Conservation (phyloP, 441 rosid species). For the Dalechampia spathulata region DNA sequence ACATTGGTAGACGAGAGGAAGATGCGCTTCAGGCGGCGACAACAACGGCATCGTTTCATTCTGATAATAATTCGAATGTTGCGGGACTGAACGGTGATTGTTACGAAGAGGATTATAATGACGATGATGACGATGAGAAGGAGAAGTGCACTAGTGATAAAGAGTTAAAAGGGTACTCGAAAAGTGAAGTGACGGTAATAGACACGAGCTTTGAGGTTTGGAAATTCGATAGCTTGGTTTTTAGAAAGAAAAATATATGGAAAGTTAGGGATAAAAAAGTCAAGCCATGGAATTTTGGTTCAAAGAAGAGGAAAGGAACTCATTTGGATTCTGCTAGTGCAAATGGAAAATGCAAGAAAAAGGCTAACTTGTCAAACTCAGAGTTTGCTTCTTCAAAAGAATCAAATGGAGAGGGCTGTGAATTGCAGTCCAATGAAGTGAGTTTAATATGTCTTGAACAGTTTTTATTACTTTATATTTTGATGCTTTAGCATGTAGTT, state of each 20-base stretch:
- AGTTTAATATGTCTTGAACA: conserved; percentile 9
- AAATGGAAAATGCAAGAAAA: conserved; percentile 34
- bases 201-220: conserved; percentile 74
- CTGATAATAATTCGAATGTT: conserved; percentile 25
- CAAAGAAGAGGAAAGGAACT: conserved; percentile 56
- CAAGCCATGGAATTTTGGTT: conserved; percentile 33
- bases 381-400: conserved; percentile 16
- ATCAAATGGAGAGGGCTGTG: conserved; percentile 6
- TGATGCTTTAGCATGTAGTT: no score
- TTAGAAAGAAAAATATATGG: conserved; percentile 65
- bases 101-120: conserved; percentile 26
- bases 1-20: conserved; percentile 20
- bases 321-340: conserved; percentile 13
- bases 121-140: conserved; percentile 31
- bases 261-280: conserved; percentile 78
- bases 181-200: conserved; percentile 88
- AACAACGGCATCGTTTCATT: conserved; percentile 30
- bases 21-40: conserved; percentile 19
- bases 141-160: conserved; percentile 24
- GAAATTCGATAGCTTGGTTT: conserved; percentile 77
- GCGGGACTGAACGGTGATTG: conserved; percentile 8
- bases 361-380: conserved; percentile 32
- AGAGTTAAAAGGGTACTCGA: conserved; percentile 67
- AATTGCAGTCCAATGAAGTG: conserved; percentile 27
- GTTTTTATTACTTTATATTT: neutral